Conservation (phyloP, 805 yeast species). For the Myxozyma melibiosi region DNA sequence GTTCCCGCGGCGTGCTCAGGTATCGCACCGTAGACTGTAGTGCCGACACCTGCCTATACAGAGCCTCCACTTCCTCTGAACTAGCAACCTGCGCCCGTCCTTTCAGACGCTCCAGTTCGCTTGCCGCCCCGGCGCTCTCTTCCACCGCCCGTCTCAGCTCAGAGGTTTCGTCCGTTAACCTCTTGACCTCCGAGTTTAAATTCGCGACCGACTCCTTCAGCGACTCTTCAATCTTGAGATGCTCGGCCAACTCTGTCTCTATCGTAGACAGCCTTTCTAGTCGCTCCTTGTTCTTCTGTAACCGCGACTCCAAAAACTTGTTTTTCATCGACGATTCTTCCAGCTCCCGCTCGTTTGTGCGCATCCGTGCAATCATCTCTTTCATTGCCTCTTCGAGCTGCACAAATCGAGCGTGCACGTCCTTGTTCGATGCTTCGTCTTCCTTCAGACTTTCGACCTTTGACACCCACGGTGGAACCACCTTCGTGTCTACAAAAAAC, state of each 20-base stretch:
- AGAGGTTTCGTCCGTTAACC: constrained; percentile 7
- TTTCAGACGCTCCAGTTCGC: constrained; percentile 13
- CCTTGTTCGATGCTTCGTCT: constrained; percentile 15
- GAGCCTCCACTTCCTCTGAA: constrained; percentile 15
- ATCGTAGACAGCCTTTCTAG: constrained; percentile 30
- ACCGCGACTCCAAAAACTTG: constrained; percentile 32
- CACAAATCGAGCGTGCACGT: constrained; percentile 25
- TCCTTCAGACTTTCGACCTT: constrained; percentile 28
- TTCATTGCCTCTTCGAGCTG: constrained; percentile 31
- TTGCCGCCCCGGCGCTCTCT: constrained; percentile 2
- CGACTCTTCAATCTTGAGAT: not conserved
- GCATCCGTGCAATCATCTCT: constrained; percentile 29
- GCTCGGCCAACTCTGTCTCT: constrained; percentile 28
- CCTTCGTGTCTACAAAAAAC: not conserved
- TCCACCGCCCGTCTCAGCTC: constrained; percentile 1
- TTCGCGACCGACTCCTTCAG: constrained; percentile 7
- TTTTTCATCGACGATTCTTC: constrained; percentile 38
- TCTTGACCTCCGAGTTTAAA: constrained; percentile 6
- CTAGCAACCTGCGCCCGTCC: constrained; percentile 12
- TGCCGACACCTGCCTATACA: constrained; percentile 14
- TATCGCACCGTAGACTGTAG: constrained; percentile 9
- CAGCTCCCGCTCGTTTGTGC: constrained; percentile 32
- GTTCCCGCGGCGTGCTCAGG: not conserved
- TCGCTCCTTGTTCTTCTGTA: constrained; percentile 25
- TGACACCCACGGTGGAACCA: constrained; percentile 36